Evolutionary conservation across 163 green algal species (phyloP), one percentile per base, ranked within the genome.

Genomic region (Prototheca wickerhamii): DNA sequence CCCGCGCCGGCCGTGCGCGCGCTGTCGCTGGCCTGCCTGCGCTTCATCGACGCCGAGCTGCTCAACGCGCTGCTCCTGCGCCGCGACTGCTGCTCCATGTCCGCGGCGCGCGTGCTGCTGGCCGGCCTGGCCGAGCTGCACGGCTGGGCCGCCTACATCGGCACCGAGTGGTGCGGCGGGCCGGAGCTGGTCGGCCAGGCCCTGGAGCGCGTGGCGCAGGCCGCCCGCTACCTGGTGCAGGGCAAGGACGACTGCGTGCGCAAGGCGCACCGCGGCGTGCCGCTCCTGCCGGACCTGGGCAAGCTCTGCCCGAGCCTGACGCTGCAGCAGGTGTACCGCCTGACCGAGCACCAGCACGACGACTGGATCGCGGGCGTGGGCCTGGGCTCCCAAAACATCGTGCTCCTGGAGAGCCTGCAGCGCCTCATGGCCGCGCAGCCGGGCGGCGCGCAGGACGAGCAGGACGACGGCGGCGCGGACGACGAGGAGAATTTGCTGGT

Each of bases 21-120:
- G 77, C 81, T 97, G 30, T 95, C 96, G 82, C 87, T 87, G 76
- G 92, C 98, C 85, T 81, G 98, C 26, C 97, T 98, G 74, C 85
- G 78, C 53, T 98, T 98, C 76, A 84, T 99, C 76, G 82, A 86
- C 69, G 80, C 84, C 60, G 85, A 98, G 83, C 89, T 99, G 8
- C 98, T 98, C 87, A 99, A 99, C 86, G 87, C 92, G 82, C 82
- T 99, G 70, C 82, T 98, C 77, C 84, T 99, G 76, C 83, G 93
- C 12, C 84, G 89, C 18, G 93, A 99, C 80, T 99, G 93, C 92
- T 98, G 93, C 86, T 95, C 85, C 25, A 97, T 98, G 82, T 88
- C 75, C 82, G 98, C 98, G 69, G 93, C 91, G 23, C 89, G 97
- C 86, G 97, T 97, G 72, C 87, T 98, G 29, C 96, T 96, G 79